Evolutionary conservation across 2,329 filamentous ascomycete species (phyloP).

Genomic region (Penicillium sp.): DNA sequence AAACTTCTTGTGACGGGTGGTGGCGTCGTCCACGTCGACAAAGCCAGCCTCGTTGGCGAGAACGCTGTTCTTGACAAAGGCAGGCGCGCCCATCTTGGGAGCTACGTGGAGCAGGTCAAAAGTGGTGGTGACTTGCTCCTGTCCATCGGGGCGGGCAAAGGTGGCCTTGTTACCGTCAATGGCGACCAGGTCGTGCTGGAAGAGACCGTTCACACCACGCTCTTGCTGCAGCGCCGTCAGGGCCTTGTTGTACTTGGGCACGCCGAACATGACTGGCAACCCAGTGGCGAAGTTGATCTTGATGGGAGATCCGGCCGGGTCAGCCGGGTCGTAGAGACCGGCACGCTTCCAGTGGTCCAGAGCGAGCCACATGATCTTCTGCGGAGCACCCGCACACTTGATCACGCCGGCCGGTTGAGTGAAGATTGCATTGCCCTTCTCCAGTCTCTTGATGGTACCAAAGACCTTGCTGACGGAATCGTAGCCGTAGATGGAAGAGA

Average conservation of each 20-base stretch:
- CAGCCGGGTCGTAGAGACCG: constrained; percentile 45
- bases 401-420: constrained; percentile 54
- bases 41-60: constrained; percentile 53
- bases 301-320: constrained; percentile 40
- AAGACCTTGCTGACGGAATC: constrained; percentile 52
- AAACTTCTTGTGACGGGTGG: constrained; percentile 50
- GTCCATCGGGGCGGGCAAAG: constrained; percentile 43
- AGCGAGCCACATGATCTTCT: constrained; percentile 59
- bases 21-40: constrained; percentile 53
- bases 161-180: constrained; percentile 50
- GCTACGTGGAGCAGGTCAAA: constrained; percentile 55
- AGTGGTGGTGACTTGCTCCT: constrained; percentile 40
- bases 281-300: constrained; percentile 53
- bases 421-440: constrained; percentile 52
- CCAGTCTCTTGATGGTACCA: constrained; percentile 43
- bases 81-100: constrained; percentile 55
- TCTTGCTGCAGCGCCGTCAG: constrained; percentile 51
- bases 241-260: constrained; percentile 53
- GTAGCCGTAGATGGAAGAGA: constrained; percentile 56
- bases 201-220: constrained; percentile 53
- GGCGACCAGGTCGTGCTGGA: constrained; percentile 52
- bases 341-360: constrained; percentile 53
- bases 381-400: constrained; percentile 58
- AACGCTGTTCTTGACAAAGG: constrained; percentile 49
- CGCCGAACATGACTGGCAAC: constrained; percentile 53